Evolutionary conservation across 2,329 filamentous ascomycete genomes (phyloP).

Genomic region (Podosphaera leucotricha): DNA sequence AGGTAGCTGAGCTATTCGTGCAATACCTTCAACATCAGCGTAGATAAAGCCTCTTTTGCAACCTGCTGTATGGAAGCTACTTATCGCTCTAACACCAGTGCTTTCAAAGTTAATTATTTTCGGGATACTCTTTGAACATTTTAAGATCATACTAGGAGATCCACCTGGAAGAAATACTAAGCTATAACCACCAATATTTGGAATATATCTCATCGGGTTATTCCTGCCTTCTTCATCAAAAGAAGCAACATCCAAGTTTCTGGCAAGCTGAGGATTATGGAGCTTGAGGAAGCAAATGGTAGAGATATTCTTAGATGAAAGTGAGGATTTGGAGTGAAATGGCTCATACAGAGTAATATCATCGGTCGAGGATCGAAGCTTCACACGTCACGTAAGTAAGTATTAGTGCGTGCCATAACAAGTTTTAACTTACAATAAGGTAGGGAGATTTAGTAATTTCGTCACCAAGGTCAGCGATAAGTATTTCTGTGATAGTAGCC

Average conservation of each 20-base stretch:
- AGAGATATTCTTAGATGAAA: conserved; percentile 5
- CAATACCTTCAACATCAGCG: conserved; percentile 45
- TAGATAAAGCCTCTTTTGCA: conserved; percentile 71
- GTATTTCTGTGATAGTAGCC: conserved; percentile 53
- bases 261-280: conserved; percentile 42
- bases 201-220: conserved; percentile 21
- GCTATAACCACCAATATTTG: conserved; percentile 53
- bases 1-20: conserved; percentile 53
- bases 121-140: conserved; percentile 54
- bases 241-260: conserved; percentile 24
- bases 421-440: conserved; percentile 40
- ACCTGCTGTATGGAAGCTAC: conserved; percentile 49
- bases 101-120: conserved; percentile 52
- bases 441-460: conserved; percentile 45
- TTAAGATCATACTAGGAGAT: conserved; percentile 63
- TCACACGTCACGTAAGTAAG: conserved; percentile 3
- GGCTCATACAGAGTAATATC: conserved; percentile 79
- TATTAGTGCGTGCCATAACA: background rate
- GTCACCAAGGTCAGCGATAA: conserved; percentile 72
- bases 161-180: conserved; percentile 62
- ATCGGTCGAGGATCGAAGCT: conserved; percentile 58
- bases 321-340: conserved; percentile 25
- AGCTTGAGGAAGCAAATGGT: conserved; percentile 57
- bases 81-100: conserved; percentile 44
- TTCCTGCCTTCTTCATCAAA: conserved; percentile 21